Conservation (phyloP, 2,329 filamentous ascomycete genomes). For the Fusarium acutatum region DNA sequence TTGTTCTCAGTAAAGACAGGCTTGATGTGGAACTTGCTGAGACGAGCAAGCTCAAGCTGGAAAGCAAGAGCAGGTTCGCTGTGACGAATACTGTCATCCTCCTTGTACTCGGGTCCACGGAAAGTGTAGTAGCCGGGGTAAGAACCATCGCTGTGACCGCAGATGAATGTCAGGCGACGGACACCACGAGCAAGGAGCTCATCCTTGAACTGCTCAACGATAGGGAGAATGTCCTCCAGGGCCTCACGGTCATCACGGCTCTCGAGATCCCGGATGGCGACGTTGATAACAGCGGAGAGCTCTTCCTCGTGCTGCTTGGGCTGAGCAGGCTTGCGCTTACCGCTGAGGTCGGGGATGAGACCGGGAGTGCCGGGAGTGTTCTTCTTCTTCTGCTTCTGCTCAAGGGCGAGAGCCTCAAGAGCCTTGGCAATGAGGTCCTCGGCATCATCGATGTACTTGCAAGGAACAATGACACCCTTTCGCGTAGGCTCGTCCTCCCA, state of each 20-base stretch:
- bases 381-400: conserved; percentile 65
- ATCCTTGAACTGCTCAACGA: conserved; percentile 83
- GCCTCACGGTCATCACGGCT: conserved; percentile 83
- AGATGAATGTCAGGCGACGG: conserved; percentile 94
- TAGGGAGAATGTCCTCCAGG: conserved; percentile 74
- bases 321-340: conserved; percentile 69
- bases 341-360: conserved; percentile 76
- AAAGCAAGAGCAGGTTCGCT: conserved; percentile 96
- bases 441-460: conserved; percentile 91
- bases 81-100: conserved; percentile 96
- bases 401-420: conserved; percentile 79
- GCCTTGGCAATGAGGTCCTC: conserved; percentile 88
- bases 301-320: conserved; percentile 64
- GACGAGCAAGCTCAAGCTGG: conserved; percentile 94
- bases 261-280: conserved; percentile 90
- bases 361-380: conserved; percentile 59
- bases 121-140: conserved; percentile 99
- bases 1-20: conserved; percentile 99
- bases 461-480: conserved; percentile 94
- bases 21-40: conserved; percentile 97
- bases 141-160: conserved; percentile 90
- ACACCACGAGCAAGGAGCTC: conserved; percentile 84
- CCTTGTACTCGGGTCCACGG: conserved; percentile 87
- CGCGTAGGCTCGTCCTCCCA: conserved; percentile 79
- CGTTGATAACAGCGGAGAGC: conserved; percentile 89